Evolutionary conservation across 768 basidiomycete species (phyloP), one percentile per base, ranked within the genome.

Genomic region (Leccinum arenicola): DNA sequence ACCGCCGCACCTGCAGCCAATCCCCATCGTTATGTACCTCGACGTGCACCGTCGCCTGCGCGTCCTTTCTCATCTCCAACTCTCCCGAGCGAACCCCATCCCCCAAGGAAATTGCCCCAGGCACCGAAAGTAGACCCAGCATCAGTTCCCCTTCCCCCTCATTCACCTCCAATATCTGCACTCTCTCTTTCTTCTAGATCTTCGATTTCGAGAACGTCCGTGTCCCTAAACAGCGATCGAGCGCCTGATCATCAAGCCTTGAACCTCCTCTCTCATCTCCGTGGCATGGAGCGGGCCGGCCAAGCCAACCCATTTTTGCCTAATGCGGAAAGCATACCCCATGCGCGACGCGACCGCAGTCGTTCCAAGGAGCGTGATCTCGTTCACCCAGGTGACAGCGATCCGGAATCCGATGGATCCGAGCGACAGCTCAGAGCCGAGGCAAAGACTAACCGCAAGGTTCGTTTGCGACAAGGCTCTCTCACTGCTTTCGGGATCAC

Each of bases 371-470:
- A 71, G 35, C 43, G 27, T 14, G 58, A 62, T 29, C 48, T 47
- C 9, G 40, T 12, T 35, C 65, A 64, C 15, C 70, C 61, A 38
- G 59, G 56, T 47, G 76, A 78, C 9, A 73, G 71, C 19, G 77
- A 78, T 19, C 65, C 65, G 14, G 76, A 73, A 33, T 61, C 68
- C 14, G 66, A 64, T 11, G 66, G 73, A 27, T 73, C 78, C 31
- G 80, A 84, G 55, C 80, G 76, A 52, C 84, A 87, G 68, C 80
- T 83, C 57, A 83, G 78, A 67, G 87, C 84, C 2, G 84, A 84
- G 64, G 91, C 92, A 11, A 93, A 91, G 76, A 88, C 90, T n/a
- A 87, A 88, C 71, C 84, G 91, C 58, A 94, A 94, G 86, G 91
- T 92, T 61, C 31, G 73, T 67, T 51, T 40, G 33, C 27, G 43